These are phyloP conservation scores for Podospora pseudopauciseta DNA, from an alignment of 495 filamentous ascomycete genomes.

Conservation along the genomic window DNA sequence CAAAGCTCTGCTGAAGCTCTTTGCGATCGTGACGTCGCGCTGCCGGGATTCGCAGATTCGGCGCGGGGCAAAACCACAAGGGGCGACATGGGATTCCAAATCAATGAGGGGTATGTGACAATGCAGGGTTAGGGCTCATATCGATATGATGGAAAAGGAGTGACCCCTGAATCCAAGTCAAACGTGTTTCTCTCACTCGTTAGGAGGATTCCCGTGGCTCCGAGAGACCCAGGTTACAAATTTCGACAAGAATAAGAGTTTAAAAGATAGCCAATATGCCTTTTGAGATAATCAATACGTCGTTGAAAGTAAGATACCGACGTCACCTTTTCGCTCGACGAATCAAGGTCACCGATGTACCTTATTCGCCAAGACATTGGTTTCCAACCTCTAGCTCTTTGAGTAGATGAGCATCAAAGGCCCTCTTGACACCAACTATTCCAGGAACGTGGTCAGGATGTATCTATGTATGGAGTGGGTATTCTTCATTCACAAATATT, in stretches of 20 bases:
- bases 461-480: background rate
- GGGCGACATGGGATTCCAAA: background rate
- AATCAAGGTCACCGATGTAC: too few relatives aligned
- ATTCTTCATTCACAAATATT: background rate
- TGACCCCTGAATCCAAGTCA: background rate
- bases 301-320: too few relatives aligned
- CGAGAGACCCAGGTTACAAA: too few relatives aligned
- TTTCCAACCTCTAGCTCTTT: too few relatives aligned
- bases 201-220: too few relatives aligned
- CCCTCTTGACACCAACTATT: background rate
- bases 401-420: background rate
- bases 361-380: too few relatives aligned
- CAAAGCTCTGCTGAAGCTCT: conserved; percentile 1
- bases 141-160: background rate
- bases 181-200: too few relatives aligned
- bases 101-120: background rate
- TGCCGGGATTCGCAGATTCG: background rate
- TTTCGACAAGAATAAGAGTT: too few relatives aligned
- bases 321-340: too few relatives aligned
- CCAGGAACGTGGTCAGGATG: too few relatives aligned
- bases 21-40: background rate
- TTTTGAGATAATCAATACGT: too few relatives aligned
- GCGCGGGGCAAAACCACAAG: background rate
- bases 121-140: background rate
- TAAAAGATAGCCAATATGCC: too few relatives aligned